Evolutionary conservation across 352 stramenopile species (phyloP).

Genomic region (Pythium vanterpoolii): DNA sequence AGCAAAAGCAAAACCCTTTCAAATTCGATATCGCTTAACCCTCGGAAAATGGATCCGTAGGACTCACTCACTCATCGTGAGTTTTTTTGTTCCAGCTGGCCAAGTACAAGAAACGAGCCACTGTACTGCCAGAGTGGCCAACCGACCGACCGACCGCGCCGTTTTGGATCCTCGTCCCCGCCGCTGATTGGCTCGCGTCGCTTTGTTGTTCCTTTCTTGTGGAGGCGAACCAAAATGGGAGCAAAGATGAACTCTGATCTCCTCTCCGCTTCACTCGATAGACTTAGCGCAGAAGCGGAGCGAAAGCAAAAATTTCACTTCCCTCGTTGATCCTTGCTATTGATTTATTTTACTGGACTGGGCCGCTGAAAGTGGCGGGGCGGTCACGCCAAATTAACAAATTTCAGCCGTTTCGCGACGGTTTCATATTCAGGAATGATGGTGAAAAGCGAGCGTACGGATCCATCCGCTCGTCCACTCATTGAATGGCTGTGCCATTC

Average conservation of each 20-base stretch:
- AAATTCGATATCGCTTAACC: not conserved
- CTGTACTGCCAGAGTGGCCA: not conserved
- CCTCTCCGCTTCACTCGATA: too few relatives aligned
- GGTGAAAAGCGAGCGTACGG: not conserved
- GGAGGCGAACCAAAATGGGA: too few relatives aligned
- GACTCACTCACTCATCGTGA: not conserved
- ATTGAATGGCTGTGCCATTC: not conserved
- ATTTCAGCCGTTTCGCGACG: slow-evolving; percentile 8
- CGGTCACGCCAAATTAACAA: too few relatives aligned
- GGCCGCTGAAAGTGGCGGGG: too few relatives aligned
- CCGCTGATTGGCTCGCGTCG: slow-evolving; percentile 5
- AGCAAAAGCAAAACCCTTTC: not conserved
- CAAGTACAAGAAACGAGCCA: not conserved
- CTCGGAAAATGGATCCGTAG: not conserved
- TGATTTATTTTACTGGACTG: too few relatives aligned
- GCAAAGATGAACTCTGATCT: too few relatives aligned
- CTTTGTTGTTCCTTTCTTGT: not conserved
- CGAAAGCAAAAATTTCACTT: too few relatives aligned
- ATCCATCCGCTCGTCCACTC: not conserved
- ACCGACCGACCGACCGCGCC: not conserved
- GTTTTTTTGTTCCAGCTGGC: not conserved
- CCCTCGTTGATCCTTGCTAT: too few relatives aligned
- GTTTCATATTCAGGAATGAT: slow-evolving; percentile 12
- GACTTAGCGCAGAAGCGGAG: too few relatives aligned
- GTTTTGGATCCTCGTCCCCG: not conserved